A percentile compares a stretch with the other conserved stretches of the same genome.
Conservation (phyloP, 2,329 filamentous ascomycete species). For the Trichoderma aggressivum region DNA sequence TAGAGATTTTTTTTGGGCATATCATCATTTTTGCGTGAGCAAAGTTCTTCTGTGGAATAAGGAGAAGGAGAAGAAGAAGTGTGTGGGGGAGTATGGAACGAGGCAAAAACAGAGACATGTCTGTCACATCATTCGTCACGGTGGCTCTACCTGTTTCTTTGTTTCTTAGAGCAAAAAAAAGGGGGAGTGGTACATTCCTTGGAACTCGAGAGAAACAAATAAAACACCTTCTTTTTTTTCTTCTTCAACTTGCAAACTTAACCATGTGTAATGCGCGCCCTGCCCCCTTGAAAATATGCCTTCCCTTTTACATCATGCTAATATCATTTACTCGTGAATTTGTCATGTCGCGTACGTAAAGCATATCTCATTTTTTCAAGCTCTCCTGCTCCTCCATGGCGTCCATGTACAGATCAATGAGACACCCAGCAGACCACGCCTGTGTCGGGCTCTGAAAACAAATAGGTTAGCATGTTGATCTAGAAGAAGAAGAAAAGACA, state of each 20-base stretch:
- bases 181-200: background rate
- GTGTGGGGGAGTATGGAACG: background rate
- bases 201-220: background rate
- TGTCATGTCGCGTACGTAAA: background rate
- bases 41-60: background rate
- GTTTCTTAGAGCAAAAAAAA: background rate
- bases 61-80: background rate
- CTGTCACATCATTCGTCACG: background rate
- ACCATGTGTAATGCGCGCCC: background rate
- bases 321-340: conserved; percentile 7
- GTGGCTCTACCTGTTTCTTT: background rate
- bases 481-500: background rate
- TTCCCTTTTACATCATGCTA: background rate
- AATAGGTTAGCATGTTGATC: background rate
- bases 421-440: conserved; percentile 90
- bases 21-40: background rate
- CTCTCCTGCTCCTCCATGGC: conserved; percentile 55
- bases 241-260: background rate
- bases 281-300: background rate
- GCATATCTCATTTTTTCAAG: background rate
- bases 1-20: conserved; percentile 10
- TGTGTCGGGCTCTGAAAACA: conserved; percentile 76
- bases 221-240: background rate
- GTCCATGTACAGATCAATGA: conserved; percentile 96
- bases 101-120: background rate